Conservation (phyloP, 768 basidiomycete genomes). For the Lactarius vividus region DNA sequence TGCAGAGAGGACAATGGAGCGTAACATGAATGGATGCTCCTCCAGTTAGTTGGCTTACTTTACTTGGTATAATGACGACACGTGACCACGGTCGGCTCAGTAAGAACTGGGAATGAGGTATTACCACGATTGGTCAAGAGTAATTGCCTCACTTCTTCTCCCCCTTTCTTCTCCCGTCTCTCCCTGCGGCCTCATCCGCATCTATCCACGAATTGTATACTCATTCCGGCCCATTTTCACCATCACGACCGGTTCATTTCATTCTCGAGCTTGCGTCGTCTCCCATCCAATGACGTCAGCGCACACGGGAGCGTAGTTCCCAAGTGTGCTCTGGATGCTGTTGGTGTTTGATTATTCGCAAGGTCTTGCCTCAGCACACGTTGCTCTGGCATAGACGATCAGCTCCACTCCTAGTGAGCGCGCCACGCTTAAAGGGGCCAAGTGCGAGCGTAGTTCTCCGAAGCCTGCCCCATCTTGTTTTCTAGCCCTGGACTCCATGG, state of each 20-base stretch:
- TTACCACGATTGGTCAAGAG: conserved; percentile 18
- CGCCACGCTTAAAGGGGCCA: background rate
- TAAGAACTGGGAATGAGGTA: conserved; percentile 12
- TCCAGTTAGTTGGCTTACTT: too few species aligned
- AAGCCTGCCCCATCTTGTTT: conserved; percentile 28
- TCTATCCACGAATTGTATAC: background rate
- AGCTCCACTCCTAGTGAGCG: background rate
- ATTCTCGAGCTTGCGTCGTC: background rate
- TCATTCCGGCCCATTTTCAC: background rate
- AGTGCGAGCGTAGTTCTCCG: conserved; percentile 38
- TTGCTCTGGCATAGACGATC: background rate
- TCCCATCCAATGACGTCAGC: background rate
- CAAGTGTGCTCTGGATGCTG: conserved; percentile 36
- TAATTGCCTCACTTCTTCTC: conserved; percentile 22
- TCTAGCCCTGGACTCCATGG: background rate
- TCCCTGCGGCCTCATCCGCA: background rate
- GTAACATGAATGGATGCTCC: background rate
- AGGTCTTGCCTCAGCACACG: background rate
- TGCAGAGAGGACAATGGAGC: background rate
- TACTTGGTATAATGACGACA: background rate
- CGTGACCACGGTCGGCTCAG: background rate
- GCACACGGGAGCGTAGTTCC: conserved; percentile 45
- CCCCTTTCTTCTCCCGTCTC: background rate
- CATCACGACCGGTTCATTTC: background rate
- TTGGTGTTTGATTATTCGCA: background rate